A percentile compares a stretch with the other conserved stretches of the same genome.
These are phyloP conservation scores for Monascus purpureus DNA, from an alignment of 495 filamentous ascomycete species.

Conservation along the genomic window DNA sequence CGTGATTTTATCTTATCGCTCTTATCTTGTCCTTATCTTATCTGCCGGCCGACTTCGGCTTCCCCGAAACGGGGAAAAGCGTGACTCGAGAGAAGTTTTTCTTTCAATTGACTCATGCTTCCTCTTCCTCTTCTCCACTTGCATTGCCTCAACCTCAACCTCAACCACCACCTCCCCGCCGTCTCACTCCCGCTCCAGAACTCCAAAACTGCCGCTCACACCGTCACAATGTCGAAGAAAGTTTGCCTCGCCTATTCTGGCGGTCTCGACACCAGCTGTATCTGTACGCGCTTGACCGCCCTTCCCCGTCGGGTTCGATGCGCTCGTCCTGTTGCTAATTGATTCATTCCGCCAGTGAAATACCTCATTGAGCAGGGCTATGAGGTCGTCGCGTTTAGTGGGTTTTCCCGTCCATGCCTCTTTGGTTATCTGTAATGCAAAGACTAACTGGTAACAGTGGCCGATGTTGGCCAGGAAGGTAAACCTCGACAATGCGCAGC, in stretches of 20 bases:
- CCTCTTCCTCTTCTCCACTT: not conserved
- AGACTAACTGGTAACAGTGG: slow-evolving; percentile 19
- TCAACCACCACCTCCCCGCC: not conserved
- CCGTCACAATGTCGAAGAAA: not conserved
- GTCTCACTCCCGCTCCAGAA: not conserved
- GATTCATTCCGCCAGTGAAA: slow-evolving; percentile 19
- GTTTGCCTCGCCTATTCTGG: slow-evolving; percentile 12
- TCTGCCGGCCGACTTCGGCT: not conserved
- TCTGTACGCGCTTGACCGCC: slow-evolving; percentile 21
- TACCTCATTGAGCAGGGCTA: slow-evolving; percentile 59
- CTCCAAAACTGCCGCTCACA: too few relatives aligned
- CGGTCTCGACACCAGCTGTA: slow-evolving; percentile 56
- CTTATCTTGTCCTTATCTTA: too few relatives aligned
- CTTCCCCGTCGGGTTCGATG: slow-evolving; percentile 7
- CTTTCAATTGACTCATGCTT: too few relatives aligned
- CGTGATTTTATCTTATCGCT: too few relatives aligned
- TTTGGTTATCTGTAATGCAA: not conserved
- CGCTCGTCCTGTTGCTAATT: slow-evolving; percentile 7
- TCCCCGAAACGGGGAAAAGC: not conserved
- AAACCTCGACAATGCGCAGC: slow-evolving; percentile 3
- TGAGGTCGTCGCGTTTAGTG: slow-evolving; percentile 52
- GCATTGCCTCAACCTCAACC: not conserved
- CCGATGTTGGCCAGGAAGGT: slow-evolving; percentile 51
- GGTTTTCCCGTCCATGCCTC: slow-evolving; percentile 6
- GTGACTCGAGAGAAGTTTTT: not conserved